A percentile compares a stretch with the other conserved stretches of the same genome.
These are phyloP conservation scores for Massarina eburnea DNA, from an alignment of 2,329 filamentous ascomycete species.

Conservation along the genomic window DNA sequence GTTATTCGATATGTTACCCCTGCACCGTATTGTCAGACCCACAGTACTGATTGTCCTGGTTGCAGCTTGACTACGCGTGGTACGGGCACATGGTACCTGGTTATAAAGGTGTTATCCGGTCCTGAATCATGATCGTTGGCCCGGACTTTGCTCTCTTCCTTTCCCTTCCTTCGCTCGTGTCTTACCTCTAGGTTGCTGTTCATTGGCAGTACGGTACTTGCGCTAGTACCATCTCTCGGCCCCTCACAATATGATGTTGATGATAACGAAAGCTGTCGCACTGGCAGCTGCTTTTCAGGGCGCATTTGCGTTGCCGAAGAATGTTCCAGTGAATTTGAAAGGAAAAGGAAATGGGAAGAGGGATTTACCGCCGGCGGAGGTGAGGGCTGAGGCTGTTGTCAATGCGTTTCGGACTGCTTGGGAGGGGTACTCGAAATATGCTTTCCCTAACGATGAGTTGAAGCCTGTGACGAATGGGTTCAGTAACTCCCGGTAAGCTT, in stretches of 20 bases:
- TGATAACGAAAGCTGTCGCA: slow-evolving; percentile 4
- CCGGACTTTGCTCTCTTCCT: background rate
- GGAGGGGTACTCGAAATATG: slow-evolving; percentile 65
- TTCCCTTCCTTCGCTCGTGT: background rate
- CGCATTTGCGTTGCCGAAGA: slow-evolving; percentile 7
- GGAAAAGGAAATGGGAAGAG: slow-evolving; percentile 7
- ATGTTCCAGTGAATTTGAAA: background rate
- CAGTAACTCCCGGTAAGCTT: slow-evolving; percentile 67
- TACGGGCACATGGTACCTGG: slow-evolving; percentile 1
- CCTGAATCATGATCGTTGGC: background rate
- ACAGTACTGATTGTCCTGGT: background rate
- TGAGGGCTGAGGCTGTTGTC: slow-evolving; percentile 38
- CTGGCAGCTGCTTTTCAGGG: slow-evolving; percentile 3
- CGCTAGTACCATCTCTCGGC: too few relatives aligned
- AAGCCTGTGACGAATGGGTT: slow-evolving; percentile 66
- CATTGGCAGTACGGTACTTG: background rate
- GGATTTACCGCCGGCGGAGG: slow-evolving; percentile 5
- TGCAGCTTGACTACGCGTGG: background rate
- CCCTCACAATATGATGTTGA: slow-evolving; percentile 1
- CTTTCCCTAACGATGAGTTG: slow-evolving; percentile 77
- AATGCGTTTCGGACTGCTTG: slow-evolving; percentile 38
- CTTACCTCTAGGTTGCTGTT: background rate
- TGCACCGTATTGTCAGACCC: background rate
- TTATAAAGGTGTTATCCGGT: background rate
- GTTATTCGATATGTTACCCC: background rate